A percentile compares a stretch with the other conserved stretches of the same genome.
Conservation (phyloP, 257 asterid genomes). For the Rubia yunnanensis region DNA sequence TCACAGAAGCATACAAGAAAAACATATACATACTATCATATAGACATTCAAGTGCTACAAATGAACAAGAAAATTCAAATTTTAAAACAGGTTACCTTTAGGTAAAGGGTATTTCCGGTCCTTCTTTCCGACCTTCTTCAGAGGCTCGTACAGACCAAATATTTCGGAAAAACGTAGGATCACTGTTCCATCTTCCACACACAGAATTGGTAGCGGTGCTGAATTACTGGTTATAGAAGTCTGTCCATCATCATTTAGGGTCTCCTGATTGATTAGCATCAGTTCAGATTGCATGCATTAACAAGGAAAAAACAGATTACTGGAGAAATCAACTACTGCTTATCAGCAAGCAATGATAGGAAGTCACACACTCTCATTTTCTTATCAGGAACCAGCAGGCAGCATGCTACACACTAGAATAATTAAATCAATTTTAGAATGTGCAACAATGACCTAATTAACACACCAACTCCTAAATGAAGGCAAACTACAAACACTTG, state of each 20-base stretch:
- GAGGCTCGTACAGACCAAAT: slow-evolving; percentile 70
- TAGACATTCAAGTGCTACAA: not conserved
- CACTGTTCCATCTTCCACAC: slow-evolving; percentile 73
- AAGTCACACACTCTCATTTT: not conserved
- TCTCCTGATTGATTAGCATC: slow-evolving; percentile 49
- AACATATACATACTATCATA: not conserved
- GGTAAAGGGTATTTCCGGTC: slow-evolving; percentile 46
- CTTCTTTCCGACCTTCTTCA: slow-evolving; percentile 55
- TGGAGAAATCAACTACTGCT: slow-evolving; percentile 5
- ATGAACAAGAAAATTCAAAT: not conserved
- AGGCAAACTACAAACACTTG: not conserved
- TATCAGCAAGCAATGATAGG: not conserved
- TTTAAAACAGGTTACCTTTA: slow-evolving; percentile 42
- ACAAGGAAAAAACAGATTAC: not conserved
- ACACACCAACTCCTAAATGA: not conserved
- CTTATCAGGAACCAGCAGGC: not conserved
- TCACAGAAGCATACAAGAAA: not conserved
- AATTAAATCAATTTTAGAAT: not conserved
- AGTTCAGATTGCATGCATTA: not conserved
- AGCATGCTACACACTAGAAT: not conserved
- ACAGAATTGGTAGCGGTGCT: slow-evolving; percentile 79
- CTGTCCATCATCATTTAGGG: slow-evolving; percentile 40
- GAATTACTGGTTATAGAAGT: slow-evolving; percentile 38
- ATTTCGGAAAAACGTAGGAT: slow-evolving; percentile 90
- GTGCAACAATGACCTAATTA: not conserved